Base-by-base conservation (phyloP, 257 asterid genomes). In the Verbena officinalis region DNA sequence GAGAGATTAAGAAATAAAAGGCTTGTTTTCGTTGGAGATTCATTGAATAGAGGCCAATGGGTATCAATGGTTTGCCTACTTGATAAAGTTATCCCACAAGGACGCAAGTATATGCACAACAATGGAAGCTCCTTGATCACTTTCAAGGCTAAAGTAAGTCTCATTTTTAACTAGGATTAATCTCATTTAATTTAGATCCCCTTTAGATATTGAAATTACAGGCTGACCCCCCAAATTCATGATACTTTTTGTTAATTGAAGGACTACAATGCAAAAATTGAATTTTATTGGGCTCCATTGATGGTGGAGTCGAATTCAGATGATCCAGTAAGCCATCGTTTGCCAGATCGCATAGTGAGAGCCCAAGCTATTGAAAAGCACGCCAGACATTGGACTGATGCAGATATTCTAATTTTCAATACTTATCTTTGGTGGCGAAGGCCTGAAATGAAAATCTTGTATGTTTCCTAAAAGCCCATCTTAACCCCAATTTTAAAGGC, bases 261-360 rank as follows among this genome's bases (percentile, higher is more conserved):
- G 98, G 96, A 86, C 21, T 86, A 81, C 80, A 89, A 91, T 80
- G 95, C 90, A 4, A 76, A 81, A 62, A 78, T 91, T 16, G 95
- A 88, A 46, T 91, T 88, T 22, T 91, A 91, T 50, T 91, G 98
- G 98, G 89, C 92, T 0, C 98, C 98, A 11, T 65, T 91, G 83
- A 69, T 91, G 52, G 94, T 88, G 27, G 98, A 91, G 76, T 91
- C 98, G 17, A 91, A 91, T 63, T 91, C 95, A 0, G 98, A 91
- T 15, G 86, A 91, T 24, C 98, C 98, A 1, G 76, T 72, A 3
- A 73, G 66, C 75, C 98, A 91, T 59, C 92, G 94, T 7, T 43
- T 91, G 9, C 89, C 89, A 0, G 91, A 89, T 1, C 86, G 98
- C 0, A 86, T 86, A 22, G 92, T 86, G 15, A 78, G 94, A 77